Evolutionary conservation across 768 basidiomycete genomes (phyloP).

Genomic region (Termitomyces sp.): DNA sequence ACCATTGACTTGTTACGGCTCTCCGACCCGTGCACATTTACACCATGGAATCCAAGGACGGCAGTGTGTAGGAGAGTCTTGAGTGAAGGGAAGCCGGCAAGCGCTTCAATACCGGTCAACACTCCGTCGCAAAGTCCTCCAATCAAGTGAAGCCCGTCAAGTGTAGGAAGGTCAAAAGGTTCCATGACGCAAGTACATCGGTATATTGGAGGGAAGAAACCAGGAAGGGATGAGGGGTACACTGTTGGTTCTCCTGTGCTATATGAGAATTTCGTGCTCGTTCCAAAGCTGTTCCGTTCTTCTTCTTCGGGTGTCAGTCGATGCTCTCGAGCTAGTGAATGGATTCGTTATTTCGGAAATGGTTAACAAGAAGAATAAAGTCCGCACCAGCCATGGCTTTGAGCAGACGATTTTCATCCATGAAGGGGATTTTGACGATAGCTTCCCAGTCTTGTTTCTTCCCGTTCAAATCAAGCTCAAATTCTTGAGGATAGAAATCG

Average conservation of each 20-base stretch:
- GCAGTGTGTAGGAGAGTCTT: slow-evolving; percentile 82
- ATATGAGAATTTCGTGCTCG: slow-evolving; percentile 77
- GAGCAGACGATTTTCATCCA: slow-evolving; percentile 75
- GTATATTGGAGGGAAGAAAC: slow-evolving; percentile 88
- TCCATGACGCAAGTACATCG: slow-evolving; percentile 80
- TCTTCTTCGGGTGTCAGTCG: slow-evolving; percentile 75
- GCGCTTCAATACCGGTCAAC: slow-evolving; percentile 74
- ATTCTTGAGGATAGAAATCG: slow-evolving; percentile 92
- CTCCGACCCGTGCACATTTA: slow-evolving; percentile 91
- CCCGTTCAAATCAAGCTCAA: slow-evolving; percentile 92
- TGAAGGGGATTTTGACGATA: slow-evolving; percentile 97
- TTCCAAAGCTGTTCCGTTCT: slow-evolving; percentile 71
- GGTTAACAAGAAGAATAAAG: neutral
- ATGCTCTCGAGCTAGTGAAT: slow-evolving; percentile 63
- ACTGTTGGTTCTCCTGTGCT: slow-evolving; percentile 55
- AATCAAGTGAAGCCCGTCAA: slow-evolving; percentile 81
- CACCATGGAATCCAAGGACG: slow-evolving; percentile 77
- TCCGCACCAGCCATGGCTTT: slow-evolving; percentile 76
- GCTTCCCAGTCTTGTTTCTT: slow-evolving; percentile 99
- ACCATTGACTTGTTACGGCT: slow-evolving; percentile 93
- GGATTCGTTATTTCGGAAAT: neutral
- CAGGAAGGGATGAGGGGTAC: slow-evolving; percentile 91
- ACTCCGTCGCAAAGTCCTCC: slow-evolving; percentile 89
- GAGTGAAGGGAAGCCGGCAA: slow-evolving; percentile 96
- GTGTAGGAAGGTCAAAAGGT: slow-evolving; percentile 83